phyloP scores from a whole-genome alignment of 1,284 basidiomycete genomes.

The Fomitopsis palustris region DNA sequence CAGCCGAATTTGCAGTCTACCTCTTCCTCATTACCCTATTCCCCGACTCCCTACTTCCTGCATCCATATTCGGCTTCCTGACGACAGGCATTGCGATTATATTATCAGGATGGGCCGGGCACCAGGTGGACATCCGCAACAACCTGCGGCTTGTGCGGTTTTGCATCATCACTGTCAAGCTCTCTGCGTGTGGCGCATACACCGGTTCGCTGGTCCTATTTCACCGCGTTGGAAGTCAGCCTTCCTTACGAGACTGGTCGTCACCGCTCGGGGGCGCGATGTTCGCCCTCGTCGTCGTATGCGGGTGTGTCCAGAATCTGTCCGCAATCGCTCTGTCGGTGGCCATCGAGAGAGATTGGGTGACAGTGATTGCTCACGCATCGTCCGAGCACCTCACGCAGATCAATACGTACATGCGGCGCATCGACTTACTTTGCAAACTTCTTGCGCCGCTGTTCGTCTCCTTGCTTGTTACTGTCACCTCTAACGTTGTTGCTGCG shows the following conservation, averaged over 20 bases:
- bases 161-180: constrained; percentile 43
- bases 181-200: constrained; percentile 37
- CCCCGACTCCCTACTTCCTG: constrained; percentile 46
- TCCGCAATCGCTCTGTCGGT: constrained; percentile 45
- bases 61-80: constrained; percentile 46
- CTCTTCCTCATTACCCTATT: constrained; percentile 46
- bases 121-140: constrained; percentile 38
- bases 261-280: constrained; percentile 17
- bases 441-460: constrained; percentile 53
- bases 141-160: constrained; percentile 38
- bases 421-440: constrained; percentile 53
- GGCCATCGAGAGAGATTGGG: constrained; percentile 58
- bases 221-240: constrained; percentile 3
- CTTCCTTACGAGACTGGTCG: constrained; percentile 9
- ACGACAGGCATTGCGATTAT: constrained; percentile 36
- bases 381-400: constrained; percentile 29
- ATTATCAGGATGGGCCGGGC: constrained; percentile 40
- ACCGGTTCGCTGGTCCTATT: constrained; percentile 32
- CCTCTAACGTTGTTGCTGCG: constrained; percentile 28
- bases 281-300: constrained; percentile 38
- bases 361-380: constrained; percentile 37
- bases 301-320: constrained; percentile 39
- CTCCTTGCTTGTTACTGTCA: constrained; percentile 40
- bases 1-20: constrained; percentile 43
- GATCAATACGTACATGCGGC: constrained; percentile 40